Conservation (phyloP, 2,329 filamentous ascomycete species). For the Apiospora aurea region DNA sequence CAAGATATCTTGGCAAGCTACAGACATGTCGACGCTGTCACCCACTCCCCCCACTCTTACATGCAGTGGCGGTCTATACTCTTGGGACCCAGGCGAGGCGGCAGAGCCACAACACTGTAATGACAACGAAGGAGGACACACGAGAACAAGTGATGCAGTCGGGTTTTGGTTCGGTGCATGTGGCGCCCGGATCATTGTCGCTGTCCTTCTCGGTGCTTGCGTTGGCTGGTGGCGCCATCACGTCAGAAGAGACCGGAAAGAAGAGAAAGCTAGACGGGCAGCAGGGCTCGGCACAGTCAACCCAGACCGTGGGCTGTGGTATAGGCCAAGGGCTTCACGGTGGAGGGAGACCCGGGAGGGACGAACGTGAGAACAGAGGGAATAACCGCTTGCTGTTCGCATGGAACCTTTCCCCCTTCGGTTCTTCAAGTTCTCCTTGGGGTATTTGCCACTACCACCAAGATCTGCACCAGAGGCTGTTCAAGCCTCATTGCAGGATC, state of each 20-base stretch:
- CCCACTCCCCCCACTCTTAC: neutral
- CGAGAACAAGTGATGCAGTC: neutral
- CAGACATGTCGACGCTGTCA: neutral
- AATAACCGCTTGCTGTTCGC: neutral
- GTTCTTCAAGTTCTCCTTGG: too few relatives aligned
- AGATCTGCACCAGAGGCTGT: too few relatives aligned
- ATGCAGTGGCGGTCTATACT: neutral
- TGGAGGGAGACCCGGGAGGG: neutral
- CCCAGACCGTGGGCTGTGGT: neutral
- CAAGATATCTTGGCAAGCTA: neutral
- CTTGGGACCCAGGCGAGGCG: neutral
- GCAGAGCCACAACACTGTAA: too few relatives aligned
- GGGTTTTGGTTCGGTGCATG: neutral
- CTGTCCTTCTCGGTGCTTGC: neutral
- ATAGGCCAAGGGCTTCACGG: neutral
- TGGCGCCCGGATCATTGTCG: neutral
- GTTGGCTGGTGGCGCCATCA: neutral
- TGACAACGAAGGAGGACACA: neutral
- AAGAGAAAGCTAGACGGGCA: neutral
- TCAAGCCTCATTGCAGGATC: constrained; percentile 71
- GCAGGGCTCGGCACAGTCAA: neutral
- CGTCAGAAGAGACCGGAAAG: neutral
- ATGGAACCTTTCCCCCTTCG: too few relatives aligned
- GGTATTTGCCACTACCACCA: too few relatives aligned
- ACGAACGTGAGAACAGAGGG: neutral